Conservation (phyloP, 2,329 filamentous ascomycete species). For the Mycosphaerella sp. region DNA sequence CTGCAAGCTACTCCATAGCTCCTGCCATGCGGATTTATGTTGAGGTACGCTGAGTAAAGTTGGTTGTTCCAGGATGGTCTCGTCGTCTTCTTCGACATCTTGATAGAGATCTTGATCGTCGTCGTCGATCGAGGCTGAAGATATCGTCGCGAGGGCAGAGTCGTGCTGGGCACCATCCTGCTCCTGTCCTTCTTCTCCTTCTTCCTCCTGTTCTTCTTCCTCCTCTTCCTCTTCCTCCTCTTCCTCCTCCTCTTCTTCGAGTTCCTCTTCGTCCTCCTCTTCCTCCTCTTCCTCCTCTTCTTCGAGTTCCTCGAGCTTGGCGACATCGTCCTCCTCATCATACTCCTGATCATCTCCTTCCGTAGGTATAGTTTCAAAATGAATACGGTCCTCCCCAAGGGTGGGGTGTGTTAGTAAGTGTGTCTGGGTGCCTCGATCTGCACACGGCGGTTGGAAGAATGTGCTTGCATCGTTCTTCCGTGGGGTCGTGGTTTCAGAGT, state of each 20-base stretch:
- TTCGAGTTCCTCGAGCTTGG: not conserved
- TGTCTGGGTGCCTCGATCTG: conserved; percentile 12
- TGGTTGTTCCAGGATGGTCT: conserved; percentile 5
- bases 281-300: not conserved
- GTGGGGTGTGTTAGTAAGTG: conserved; percentile 2
- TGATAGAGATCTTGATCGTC: conserved; percentile 16
- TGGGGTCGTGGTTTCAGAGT: not conserved
- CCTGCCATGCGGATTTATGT: conserved; percentile 31
- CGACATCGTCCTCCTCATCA: conserved; percentile 2
- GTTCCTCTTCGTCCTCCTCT: not conserved
- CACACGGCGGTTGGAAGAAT: conserved; percentile 2
- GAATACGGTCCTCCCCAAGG: not conserved
- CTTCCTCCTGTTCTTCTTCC: conserved; percentile 1
- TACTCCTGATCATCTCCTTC: not conserved
- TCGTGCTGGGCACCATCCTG: conserved; percentile 14
- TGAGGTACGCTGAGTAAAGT: conserved; percentile 8
- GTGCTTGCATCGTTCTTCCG: not conserved
- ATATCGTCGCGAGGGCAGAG: conserved; percentile 25
- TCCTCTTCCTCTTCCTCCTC: conserved; percentile 2
- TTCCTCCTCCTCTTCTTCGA: conserved; percentile 13
- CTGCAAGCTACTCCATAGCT: conserved; percentile 31
- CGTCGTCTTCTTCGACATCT: conserved; percentile 17
- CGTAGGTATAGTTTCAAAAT: not conserved
- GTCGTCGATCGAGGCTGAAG: conserved; percentile 15
- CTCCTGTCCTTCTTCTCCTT: conserved; percentile 14